These are phyloP conservation scores for Aspergillus biplanus DNA, from an alignment of 495 filamentous ascomycete genomes.

Conservation along the genomic window DNA sequence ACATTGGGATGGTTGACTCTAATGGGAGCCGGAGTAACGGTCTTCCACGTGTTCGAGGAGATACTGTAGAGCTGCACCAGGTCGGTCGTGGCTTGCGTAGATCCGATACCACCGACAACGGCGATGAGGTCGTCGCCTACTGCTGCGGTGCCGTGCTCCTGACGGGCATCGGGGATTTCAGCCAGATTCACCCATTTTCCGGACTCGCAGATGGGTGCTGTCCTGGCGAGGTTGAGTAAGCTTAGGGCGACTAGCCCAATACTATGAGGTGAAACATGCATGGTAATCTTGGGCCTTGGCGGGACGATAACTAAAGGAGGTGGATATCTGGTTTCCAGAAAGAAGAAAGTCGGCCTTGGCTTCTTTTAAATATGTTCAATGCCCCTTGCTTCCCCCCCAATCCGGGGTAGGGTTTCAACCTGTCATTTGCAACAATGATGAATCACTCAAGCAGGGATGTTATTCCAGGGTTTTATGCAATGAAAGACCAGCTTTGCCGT, in stretches of 20 bases:
- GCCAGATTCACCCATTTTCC: constrained; percentile 12
- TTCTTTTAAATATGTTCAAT: background rate
- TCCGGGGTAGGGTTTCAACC: background rate
- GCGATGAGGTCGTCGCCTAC: constrained; percentile 9
- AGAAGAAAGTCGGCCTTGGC: background rate
- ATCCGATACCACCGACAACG: constrained; percentile 2
- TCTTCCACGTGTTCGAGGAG: background rate
- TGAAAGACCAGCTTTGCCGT: too few relatives aligned
- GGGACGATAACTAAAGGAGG: background rate
- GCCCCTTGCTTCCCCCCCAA: background rate
- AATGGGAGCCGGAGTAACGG: background rate
- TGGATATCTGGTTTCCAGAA: background rate
- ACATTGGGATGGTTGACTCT: constrained; percentile 4
- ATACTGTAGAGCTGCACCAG: constrained; percentile 9
- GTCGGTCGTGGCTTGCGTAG: background rate
- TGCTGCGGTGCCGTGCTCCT: constrained; percentile 8
- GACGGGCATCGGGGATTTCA: background rate
- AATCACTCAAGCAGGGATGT: background rate
- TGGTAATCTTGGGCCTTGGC: background rate
- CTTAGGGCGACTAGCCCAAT: constrained; percentile 4
- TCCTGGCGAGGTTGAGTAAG: background rate
- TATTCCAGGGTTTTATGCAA: too few relatives aligned
- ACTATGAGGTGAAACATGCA: background rate
- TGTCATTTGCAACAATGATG: background rate
- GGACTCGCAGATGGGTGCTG: constrained; percentile 1